phyloP scores from a whole-genome alignment of 192 early-diverging fungal species.

The Coemansia sp. region DNA sequence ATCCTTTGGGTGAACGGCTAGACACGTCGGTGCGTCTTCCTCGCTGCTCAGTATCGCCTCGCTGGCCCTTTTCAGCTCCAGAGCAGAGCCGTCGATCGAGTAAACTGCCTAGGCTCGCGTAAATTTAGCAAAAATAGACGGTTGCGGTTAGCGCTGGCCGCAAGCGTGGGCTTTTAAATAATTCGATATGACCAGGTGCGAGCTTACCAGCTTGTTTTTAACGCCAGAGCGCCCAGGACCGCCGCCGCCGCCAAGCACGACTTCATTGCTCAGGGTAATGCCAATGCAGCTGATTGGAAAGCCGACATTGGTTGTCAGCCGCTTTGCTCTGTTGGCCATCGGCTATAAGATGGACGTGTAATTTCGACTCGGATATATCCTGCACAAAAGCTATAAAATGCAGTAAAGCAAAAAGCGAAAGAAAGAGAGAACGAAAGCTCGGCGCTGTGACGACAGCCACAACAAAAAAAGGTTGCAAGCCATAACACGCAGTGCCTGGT shows the following conservation, averaged over 20 bases:
- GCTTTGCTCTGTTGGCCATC: conserved; percentile 9
- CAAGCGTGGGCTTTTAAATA: background rate
- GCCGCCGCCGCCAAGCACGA: conserved; percentile 86
- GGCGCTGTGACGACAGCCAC: too few relatives aligned
- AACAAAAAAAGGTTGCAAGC: background rate
- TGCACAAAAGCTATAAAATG: background rate
- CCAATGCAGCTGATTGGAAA: conserved; percentile 67
- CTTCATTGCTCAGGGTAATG: conserved; percentile 59
- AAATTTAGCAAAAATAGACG: conserved; percentile 6
- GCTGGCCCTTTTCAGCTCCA: conserved; percentile 25
- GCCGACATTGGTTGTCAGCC: conserved; percentile 50
- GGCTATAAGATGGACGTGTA: background rate
- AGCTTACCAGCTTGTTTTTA: conserved; percentile 83
- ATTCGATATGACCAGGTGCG: background rate
- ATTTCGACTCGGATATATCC: background rate
- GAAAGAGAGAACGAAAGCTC: background rate
- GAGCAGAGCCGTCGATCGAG: conserved; percentile 45
- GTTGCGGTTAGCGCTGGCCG: background rate
- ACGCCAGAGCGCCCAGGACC: conserved; percentile 80
- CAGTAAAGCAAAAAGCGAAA: background rate
- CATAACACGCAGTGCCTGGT: background rate
- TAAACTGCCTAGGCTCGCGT: conserved; percentile 54
- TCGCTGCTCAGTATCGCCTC: conserved; percentile 58
- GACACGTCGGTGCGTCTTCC: conserved; percentile 86
- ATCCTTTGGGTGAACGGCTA: conserved; percentile 81